A percentile compares a stretch with the other conserved stretches of the same genome.
Evolutionary conservation across 768 basidiomycete species (phyloP).

Genomic region (Candolleomyces aberdarensis): DNA sequence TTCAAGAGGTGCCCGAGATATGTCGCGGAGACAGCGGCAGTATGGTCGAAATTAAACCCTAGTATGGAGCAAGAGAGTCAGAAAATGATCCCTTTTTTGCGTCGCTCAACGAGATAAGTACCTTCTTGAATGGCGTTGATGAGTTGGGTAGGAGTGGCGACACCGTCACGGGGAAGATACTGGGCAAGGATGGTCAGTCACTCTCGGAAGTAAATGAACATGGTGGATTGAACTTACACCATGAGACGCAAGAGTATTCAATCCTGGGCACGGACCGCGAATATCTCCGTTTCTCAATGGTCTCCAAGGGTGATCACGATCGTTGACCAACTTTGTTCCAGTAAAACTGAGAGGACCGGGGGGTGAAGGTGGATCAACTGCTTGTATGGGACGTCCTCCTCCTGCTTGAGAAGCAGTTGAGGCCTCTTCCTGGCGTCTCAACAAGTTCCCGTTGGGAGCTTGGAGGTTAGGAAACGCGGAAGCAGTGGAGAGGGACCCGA

Average conservation of each 20-base stretch:
- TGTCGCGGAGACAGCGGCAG: constrained; percentile 10
- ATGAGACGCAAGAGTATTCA: constrained; percentile 16
- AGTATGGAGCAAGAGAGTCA: neutral
- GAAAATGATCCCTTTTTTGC: no score
- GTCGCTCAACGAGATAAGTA: neutral
- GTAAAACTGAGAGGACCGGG: constrained; percentile 7
- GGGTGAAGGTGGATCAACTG: neutral
- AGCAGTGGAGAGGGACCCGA: no score
- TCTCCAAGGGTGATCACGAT: constrained; percentile 15
- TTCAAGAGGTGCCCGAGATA: constrained; percentile 15
- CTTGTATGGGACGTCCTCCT: neutral
- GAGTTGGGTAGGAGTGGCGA: constrained; percentile 13
- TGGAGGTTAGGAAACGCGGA: no score
- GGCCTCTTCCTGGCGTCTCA: no score
- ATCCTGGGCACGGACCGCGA: no score
- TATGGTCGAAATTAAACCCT: constrained; percentile 17
- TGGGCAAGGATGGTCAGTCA: neutral
- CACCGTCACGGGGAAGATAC: constrained; percentile 14
- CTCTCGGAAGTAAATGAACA: neutral
- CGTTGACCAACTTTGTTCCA: constrained; percentile 13
- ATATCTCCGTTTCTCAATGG: constrained; percentile 5
- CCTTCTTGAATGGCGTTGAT: constrained; percentile 15
- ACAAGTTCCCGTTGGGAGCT: no score
- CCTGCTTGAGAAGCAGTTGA: no score
- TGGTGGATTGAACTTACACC: constrained; percentile 9